Conservation (phyloP, 2,329 filamentous ascomycete genomes). For the Colletotrichum sp. region DNA sequence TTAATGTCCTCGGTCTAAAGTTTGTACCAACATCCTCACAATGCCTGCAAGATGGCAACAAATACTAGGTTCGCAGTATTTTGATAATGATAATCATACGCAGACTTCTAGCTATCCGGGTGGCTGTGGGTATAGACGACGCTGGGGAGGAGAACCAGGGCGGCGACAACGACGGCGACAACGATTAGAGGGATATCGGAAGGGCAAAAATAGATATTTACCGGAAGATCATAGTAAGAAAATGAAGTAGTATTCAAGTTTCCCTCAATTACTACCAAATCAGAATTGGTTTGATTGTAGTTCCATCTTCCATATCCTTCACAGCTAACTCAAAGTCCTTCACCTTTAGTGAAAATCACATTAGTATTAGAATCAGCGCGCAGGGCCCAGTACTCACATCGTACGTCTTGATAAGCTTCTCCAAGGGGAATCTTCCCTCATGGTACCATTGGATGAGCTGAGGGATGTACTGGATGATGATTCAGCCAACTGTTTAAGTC, state of each 20-base stretch:
- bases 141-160: background rate
- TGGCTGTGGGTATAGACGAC: background rate
- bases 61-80: too few relatives aligned
- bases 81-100: too few relatives aligned
- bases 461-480: background rate
- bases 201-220: background rate
- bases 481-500: background rate
- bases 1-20: background rate
- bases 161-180: background rate
- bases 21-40: background rate
- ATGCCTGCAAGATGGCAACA: too few relatives aligned
- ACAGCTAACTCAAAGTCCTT: background rate
- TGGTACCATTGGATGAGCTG: background rate
- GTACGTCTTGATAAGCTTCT: background rate
- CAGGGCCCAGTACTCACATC: background rate
- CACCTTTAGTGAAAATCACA: background rate
- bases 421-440: background rate
- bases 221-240: background rate
- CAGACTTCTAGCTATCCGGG: background rate
- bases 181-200: background rate
- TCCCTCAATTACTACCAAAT: background rate
- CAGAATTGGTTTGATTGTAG: background rate
- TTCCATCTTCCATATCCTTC: background rate
- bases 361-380: background rate
- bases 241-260: background rate